Base-by-base conservation (phyloP, 2,329 filamentous ascomycete genomes). In the Fusarium decemcellulare region DNA sequence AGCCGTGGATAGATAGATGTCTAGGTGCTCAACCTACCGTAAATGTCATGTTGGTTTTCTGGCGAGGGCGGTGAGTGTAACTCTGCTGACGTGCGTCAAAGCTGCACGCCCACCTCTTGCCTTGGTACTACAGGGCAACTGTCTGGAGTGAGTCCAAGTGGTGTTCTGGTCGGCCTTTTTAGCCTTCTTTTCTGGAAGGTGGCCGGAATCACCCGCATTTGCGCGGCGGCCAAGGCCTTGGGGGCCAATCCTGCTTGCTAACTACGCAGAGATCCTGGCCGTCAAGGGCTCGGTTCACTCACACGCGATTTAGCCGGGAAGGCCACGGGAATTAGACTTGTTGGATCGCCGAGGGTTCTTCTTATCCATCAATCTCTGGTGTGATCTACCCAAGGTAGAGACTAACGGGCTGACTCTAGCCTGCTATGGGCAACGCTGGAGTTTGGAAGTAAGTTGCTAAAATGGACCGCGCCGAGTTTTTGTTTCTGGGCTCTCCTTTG, bases 31-130 rank as follows among this genome's bases (percentile, higher is more conserved):
- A 36, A 46, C 15, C 55, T 61, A 47, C 50, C 65, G 42, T 43
- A 70, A 67, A 56, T 48, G 46, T 54, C 50, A 69, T 56, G 44
- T 44, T 70, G 42, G 34, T 23, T 47, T 58, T 39, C 44, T 46
- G 55, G 51, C 32, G 59, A 70, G 67, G 52, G 67, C 67, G 67
- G 67, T 68, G 67, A 68, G 60, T 58, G 47, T 54, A 52, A 34
- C 51, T 64, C 59, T 68, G 67, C 67, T 70, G 67, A 71, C 52
- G 40, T 70, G 67, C 67, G 39, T 63, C 43, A 34, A 57, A 43
- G 59, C 18, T 59, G 54, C 51, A 67, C 67, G 39, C 37, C 23
- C 44, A 54, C 51, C 48, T 59, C 61, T 61, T 46, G 56, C 23
- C 23, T 51, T 46, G 27, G 48, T 16, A 30, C 40, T 42, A 37